phyloP scores from a whole-genome alignment of 164 flowering plant species.

The Liquidambar formosana region DNA sequence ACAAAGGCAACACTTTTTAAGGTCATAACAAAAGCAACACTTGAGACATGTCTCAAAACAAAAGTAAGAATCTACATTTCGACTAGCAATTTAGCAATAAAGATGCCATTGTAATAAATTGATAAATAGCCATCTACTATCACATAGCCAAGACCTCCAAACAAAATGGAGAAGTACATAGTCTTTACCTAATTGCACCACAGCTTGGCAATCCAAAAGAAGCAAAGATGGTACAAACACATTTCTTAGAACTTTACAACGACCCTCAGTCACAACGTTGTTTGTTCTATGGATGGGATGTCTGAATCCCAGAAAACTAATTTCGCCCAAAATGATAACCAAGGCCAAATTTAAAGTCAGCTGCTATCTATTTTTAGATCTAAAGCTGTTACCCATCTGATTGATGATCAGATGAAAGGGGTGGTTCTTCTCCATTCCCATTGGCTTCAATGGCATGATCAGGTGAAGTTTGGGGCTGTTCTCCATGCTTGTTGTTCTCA shows the following conservation, averaged over 20 bases:
- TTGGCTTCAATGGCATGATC: slow-evolving; percentile 37
- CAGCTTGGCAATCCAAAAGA: too few species aligned
- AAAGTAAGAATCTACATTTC: too few species aligned
- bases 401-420: slow-evolving; percentile 26
- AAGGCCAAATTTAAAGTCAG: not conserved
- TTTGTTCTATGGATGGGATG: not conserved
- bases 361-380: not conserved
- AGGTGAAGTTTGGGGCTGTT: slow-evolving; percentile 29
- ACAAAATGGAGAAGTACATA: too few species aligned
- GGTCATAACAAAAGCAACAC: too few species aligned
- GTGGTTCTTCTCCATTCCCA: slow-evolving; percentile 33
- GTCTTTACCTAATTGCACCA: too few species aligned
- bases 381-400: slow-evolving; percentile 15
- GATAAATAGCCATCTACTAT: too few species aligned
- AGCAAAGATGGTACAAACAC: not conserved
- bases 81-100: too few species aligned
- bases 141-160: too few species aligned
- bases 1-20: too few species aligned
- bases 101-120: too few species aligned
- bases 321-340: not conserved
- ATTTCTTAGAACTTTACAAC: not conserved
- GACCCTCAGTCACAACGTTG: not conserved
- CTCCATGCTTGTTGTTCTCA: slow-evolving; percentile 61
- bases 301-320: not conserved
- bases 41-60: too few species aligned